A percentile compares a stretch with the other conserved stretches of the same genome.
Conservation (phyloP, 192 early-diverging fungal species). For the Coemansia sp. region DNA sequence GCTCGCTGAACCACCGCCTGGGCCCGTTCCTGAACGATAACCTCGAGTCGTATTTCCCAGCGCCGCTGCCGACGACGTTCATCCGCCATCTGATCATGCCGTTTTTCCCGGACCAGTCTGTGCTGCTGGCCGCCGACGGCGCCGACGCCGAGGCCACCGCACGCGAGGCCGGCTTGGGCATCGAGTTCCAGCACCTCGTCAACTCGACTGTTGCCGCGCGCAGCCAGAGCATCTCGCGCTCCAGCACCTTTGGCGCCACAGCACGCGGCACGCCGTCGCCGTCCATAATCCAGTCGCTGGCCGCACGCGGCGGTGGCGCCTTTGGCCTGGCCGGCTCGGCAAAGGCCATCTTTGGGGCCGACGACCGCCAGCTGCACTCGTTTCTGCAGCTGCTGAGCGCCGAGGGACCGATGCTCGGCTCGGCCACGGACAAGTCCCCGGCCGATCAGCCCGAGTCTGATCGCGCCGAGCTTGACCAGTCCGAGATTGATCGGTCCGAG, state of each 20-base stretch:
- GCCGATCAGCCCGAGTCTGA: too few relatives aligned
- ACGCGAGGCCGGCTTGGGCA: conserved; percentile 24
- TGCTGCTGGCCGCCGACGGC: conserved; percentile 10
- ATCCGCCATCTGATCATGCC: conserved; percentile 52
- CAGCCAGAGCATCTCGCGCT: conserved; percentile 34
- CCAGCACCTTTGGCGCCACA: conserved; percentile 48
- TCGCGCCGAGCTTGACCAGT: too few relatives aligned
- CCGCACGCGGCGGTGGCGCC: conserved; percentile 12
- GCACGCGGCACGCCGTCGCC: conserved; percentile 50
- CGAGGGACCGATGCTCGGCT: conserved; percentile 48
- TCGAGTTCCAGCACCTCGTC: conserved; percentile 41
- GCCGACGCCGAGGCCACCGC: conserved; percentile 11
- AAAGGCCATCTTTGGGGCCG: conserved; percentile 44
- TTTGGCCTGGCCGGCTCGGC: conserved; percentile 27
- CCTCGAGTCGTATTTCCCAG: conserved; percentile 64
- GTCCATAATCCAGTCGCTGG: conserved; percentile 51
- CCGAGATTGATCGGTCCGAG: neutral
- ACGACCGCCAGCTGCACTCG: conserved; percentile 41
- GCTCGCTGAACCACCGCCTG: conserved; percentile 72
- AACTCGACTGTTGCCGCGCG: conserved; percentile 23
- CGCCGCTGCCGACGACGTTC: conserved; percentile 57
- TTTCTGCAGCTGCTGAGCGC: conserved; percentile 47
- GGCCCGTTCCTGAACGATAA: conserved; percentile 76
- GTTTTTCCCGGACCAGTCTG: conserved; percentile 39
- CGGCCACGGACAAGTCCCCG: too few relatives aligned